phyloP scores from a whole-genome alignment of 129 eudicot genomes.

The Smallanthus sonchifolius region DNA sequence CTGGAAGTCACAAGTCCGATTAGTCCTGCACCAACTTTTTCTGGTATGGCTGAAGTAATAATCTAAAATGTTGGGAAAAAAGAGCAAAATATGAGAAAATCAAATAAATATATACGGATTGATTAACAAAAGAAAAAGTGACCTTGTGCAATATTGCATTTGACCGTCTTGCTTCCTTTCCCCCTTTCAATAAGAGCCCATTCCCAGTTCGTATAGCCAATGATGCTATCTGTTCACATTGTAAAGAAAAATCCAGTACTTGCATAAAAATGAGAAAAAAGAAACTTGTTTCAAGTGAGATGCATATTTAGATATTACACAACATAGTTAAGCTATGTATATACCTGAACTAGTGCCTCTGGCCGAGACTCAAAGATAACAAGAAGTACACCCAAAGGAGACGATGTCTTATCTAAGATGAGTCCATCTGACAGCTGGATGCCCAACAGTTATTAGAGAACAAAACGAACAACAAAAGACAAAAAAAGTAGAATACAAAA shows the following conservation, averaged over 20 bases:
- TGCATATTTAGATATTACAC: not conserved
- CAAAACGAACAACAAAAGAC: not conserved
- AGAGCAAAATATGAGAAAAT: not conserved
- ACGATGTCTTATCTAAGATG: constrained; percentile 76
- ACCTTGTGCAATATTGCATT: constrained; percentile 94
- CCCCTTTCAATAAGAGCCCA: constrained; percentile 92
- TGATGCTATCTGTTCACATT: constrained; percentile 65
- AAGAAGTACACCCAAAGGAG: constrained; percentile 92
- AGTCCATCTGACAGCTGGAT: constrained; percentile 87
- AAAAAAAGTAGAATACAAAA: not conserved
- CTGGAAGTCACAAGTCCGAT: constrained; percentile 92
- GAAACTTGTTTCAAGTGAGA: not conserved
- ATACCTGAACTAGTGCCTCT: constrained; percentile 94
- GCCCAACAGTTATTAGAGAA: not conserved
- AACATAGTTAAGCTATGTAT: not conserved
- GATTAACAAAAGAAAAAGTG: not conserved
- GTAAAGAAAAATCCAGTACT: not conserved
- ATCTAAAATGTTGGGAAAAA: constrained; percentile 31
- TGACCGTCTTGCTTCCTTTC: constrained; percentile 91
- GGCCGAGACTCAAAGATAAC: constrained; percentile 98
- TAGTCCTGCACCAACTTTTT: constrained; percentile 66
- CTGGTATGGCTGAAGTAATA: constrained; percentile 81
- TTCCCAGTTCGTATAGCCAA: constrained; percentile 91
- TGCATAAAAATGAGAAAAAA: not conserved
- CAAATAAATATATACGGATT: not conserved